Percentiles rank a stretch among this genome's conserved stretches.
These are phyloP conservation scores for Nemania bipapillata DNA, from an alignment of 2,329 filamentous ascomycete genomes.

Conservation along the genomic window DNA sequence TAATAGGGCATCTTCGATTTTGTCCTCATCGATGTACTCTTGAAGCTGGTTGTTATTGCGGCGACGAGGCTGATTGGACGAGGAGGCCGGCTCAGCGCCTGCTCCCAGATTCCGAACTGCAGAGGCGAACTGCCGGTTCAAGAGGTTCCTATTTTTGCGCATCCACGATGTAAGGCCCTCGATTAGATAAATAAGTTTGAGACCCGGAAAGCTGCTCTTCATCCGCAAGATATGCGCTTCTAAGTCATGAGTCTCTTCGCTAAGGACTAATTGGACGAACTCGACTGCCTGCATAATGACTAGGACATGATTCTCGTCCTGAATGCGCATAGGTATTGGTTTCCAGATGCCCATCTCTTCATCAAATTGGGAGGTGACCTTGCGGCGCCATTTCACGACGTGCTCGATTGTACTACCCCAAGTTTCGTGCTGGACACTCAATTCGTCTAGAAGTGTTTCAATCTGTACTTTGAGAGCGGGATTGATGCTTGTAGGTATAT, in stretches of 20 bases:
- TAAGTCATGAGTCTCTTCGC: conserved; percentile 61
- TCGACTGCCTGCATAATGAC: conserved; percentile 71
- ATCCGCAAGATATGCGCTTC: conserved; percentile 68
- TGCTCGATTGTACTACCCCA: conserved; percentile 61
- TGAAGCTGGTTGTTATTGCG: conserved; percentile 56
- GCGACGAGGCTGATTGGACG: conserved; percentile 47
- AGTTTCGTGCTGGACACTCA: conserved; percentile 60
- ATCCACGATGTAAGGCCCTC: conserved; percentile 75
- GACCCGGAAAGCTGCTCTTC: conserved; percentile 62
- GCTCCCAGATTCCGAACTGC: conserved; percentile 66
- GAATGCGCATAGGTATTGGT: conserved; percentile 64
- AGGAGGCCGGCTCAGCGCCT: conserved; percentile 45
- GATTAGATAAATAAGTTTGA: conserved; percentile 74
- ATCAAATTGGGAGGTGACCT: conserved; percentile 71
- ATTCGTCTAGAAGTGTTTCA: conserved; percentile 61
- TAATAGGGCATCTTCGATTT: conserved; percentile 76
- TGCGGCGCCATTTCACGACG: conserved; percentile 75
- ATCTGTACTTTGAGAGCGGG: conserved; percentile 59
- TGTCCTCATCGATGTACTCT: conserved; percentile 72
- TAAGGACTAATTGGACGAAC: conserved; percentile 70
- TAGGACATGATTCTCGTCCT: conserved; percentile 70
- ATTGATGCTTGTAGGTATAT: conserved; percentile 69
- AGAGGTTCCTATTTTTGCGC: conserved; percentile 73
- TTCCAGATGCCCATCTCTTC: conserved; percentile 72
- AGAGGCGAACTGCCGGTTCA: conserved; percentile 74